These are phyloP conservation scores for Marchantia paleacea DNA, from an alignment of 225 moss, liverwort and hornwort genomes.

Conservation along the genomic window DNA sequence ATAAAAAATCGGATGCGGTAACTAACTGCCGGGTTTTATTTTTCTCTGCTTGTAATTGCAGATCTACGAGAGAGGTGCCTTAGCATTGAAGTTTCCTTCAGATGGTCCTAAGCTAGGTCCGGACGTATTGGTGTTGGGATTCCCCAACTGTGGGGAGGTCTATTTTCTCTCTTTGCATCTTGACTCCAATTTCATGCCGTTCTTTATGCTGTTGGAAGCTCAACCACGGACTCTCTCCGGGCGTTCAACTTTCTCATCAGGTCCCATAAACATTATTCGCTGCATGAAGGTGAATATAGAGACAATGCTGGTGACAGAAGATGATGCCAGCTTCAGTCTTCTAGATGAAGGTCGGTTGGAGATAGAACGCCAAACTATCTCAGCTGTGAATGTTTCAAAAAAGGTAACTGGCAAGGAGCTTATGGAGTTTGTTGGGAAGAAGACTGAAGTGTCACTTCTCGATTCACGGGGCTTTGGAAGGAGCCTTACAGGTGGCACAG, in stretches of 20 bases:
- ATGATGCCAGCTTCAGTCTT: conserved; percentile 75
- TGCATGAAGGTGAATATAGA: conserved; percentile 85
- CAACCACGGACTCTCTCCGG: conserved; percentile 50
- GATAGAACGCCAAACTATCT: conserved; percentile 35
- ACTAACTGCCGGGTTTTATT: not conserved
- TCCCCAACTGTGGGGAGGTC: conserved; percentile 75
- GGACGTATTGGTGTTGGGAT: conserved; percentile 88
- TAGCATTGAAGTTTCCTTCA: conserved; percentile 59
- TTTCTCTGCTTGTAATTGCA: conserved; percentile 31
- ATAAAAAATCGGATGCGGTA: not conserved
- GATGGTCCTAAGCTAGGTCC: conserved; percentile 61
- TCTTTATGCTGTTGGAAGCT: conserved; percentile 84
- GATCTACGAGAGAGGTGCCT: conserved; percentile 86
- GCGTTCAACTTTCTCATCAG: conserved; percentile 57
- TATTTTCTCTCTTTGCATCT: conserved; percentile 87
- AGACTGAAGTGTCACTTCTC: conserved; percentile 37
- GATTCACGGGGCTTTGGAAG: conserved; percentile 49
- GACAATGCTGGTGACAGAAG: conserved; percentile 59
- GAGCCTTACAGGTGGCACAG: conserved; percentile 38
- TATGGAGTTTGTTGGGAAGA: conserved; percentile 40
- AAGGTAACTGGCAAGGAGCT: conserved; percentile 38
- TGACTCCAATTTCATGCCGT: conserved; percentile 73
- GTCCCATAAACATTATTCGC: conserved; percentile 61
- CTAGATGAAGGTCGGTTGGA: conserved; percentile 57
- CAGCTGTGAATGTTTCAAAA: conserved; percentile 38